Evolutionary conservation across 2,329 filamentous ascomycete species (phyloP).

Genomic region (Fusarium sp.): DNA sequence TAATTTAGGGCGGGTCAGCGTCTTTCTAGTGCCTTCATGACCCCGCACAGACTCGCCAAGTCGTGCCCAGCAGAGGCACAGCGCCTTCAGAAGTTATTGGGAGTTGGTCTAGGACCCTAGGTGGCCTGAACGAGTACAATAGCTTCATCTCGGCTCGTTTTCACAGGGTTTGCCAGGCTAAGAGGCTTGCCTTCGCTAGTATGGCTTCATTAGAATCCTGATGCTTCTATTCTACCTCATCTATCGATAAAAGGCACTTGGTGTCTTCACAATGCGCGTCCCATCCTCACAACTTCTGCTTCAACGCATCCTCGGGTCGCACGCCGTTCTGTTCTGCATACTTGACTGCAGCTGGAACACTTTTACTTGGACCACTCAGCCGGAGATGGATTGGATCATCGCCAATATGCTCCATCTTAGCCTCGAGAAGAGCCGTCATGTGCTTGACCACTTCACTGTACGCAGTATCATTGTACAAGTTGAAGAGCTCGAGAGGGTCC

Average conservation of each 20-base stretch:
- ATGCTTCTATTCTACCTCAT: fast-evolving
- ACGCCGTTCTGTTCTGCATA: background rate
- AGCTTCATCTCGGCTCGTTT: background rate
- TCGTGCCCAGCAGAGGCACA: background rate
- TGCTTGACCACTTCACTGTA: conserved; percentile 50
- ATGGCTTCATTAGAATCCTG: background rate
- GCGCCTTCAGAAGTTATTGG: background rate
- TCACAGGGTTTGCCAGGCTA: background rate
- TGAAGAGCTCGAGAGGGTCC: conserved; percentile 61
- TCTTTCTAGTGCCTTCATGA: background rate
- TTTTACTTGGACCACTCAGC: background rate
- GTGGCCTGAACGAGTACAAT: background rate
- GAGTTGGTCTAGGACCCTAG: no score
- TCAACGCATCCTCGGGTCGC: background rate
- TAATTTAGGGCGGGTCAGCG: background rate
- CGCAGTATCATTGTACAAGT: conserved; percentile 51
- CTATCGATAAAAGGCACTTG: no score
- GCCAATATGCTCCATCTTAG: conserved; percentile 63
- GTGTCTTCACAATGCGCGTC: background rate
- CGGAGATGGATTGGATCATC: conserved; percentile 49
- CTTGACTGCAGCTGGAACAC: background rate
- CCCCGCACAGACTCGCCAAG: no score
- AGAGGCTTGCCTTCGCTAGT: fast-evolving
- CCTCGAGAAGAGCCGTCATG: conserved; percentile 55
- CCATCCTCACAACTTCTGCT: background rate